Percentiles rank a stretch among this genome's conserved stretches.
Evolutionary conservation across 1,284 basidiomycete species (phyloP).

Genomic region (Macrocystidia cucumis): DNA sequence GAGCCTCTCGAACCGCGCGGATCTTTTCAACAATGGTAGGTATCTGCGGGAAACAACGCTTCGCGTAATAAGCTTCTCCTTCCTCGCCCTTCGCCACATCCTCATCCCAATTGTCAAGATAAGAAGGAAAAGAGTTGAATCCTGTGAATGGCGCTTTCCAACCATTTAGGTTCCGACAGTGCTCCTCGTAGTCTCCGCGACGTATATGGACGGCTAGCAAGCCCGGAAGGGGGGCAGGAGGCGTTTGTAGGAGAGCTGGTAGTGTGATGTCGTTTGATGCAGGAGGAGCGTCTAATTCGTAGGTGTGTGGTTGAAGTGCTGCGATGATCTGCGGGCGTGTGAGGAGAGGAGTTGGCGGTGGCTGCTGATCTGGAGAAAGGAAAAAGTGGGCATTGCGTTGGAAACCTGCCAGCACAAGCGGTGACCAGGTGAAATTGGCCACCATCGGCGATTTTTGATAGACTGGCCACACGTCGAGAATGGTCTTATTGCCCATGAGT

Average conservation of each 20-base stretch:
- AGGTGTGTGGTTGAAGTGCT: too few relatives aligned
- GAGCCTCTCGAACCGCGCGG: slow-evolving; percentile 29
- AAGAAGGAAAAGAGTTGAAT: slow-evolving; percentile 43
- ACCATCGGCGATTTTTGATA: slow-evolving; percentile 45
- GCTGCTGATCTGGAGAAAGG: slow-evolving; percentile 35
- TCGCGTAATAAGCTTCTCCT: slow-evolving; percentile 32
- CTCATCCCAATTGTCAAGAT: slow-evolving; percentile 45
- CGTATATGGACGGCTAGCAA: slow-evolving; percentile 62
- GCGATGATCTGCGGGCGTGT: too few relatives aligned
- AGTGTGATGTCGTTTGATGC: too few relatives aligned
- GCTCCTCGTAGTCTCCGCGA: slow-evolving; percentile 56
- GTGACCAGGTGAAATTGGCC: slow-evolving; percentile 49
- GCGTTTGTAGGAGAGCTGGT: slow-evolving; percentile 14
- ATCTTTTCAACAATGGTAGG: slow-evolving; percentile 42
- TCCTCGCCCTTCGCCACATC: slow-evolving; percentile 16
- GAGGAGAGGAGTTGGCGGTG: too few relatives aligned
- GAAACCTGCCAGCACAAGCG: slow-evolving; percentile 45
- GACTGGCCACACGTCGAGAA: slow-evolving; percentile 37
- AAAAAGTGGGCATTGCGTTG: slow-evolving; percentile 42
- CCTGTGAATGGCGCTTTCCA: slow-evolving; percentile 48
- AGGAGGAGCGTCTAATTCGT: too few relatives aligned
- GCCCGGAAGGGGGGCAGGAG: slow-evolving; percentile 30
- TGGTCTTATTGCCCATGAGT: slow-evolving; percentile 41
- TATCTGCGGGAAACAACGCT: slow-evolving; percentile 51
- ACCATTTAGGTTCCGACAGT: slow-evolving; percentile 47